Evolutionary conservation across 768 basidiomycete genomes (phyloP), one percentile per base, ranked within the genome.

Genomic region (Trametes cubensis): DNA sequence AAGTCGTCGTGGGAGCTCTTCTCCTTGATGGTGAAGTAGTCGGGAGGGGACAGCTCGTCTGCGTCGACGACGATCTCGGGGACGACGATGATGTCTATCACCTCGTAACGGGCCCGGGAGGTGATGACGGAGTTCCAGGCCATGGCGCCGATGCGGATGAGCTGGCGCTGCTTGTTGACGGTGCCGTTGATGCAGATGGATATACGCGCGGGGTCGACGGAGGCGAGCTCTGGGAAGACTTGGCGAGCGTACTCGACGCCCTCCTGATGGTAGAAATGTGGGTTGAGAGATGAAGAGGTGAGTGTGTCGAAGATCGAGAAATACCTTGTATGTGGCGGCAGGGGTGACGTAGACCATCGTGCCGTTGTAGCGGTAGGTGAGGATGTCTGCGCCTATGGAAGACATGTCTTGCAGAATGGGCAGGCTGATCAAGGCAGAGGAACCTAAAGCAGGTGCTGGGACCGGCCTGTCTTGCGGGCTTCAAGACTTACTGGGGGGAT

Each of bases 261-360:
- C 45, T 70, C 54, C 73, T 74, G 34, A 18, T 6, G 25, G 10
- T 4, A 8, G 3, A 6, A 13, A 51, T 57, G 25, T 20, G 17
- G 11, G n/a, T 30, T 40, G 6, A 47, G 26, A 13, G 20, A 26
- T 25, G 17, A 25, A 20, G 28, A n/a, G 23, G 18, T 45, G 21
- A 39, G 14, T 4, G 15, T n/a, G 20, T 25, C 15, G 15, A 14
- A 34, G 41, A 17, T 20, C 18, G 34, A 13, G 21, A 49, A 10
- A 2, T 20, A 69, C 73, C 20, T 71, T 66, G 57, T 70, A 71
- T 38, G 64, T 53, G 4, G 61, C 50, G n/a, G 66, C 69, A 0
- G 68, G 66, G 0, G 63, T 66, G 1, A 75, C 73, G 55, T 74
- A 75, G 6, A 71, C 72, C 67, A 74, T 59, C 20, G 55, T 47